These are phyloP conservation scores for Agrostemma githago DNA, from an alignment of 148 eudicot species.

Conservation along the genomic window DNA sequence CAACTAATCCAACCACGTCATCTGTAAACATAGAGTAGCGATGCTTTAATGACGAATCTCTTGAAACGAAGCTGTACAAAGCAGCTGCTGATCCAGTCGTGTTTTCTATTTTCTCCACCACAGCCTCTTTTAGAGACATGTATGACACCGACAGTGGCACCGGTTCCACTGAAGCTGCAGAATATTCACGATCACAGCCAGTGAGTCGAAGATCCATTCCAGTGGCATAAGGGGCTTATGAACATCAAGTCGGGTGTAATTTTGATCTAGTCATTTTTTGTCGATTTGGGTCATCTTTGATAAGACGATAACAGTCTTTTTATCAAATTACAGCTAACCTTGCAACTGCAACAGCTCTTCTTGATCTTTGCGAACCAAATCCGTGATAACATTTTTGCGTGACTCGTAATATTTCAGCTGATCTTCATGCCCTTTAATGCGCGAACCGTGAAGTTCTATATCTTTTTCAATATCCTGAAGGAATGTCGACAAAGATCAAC, in stretches of 20 bases:
- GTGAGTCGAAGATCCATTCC: not conserved
- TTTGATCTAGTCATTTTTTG: not conserved
- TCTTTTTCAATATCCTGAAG: constrained; percentile 43
- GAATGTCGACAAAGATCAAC: not conserved
- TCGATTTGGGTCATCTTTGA: not conserved
- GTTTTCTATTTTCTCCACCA: constrained; percentile 28
- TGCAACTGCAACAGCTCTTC: constrained; percentile 29
- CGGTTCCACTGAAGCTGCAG: constrained; percentile 27
- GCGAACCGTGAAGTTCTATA: constrained; percentile 9
- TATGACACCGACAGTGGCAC: constrained; percentile 15
- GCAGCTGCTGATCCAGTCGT: constrained; percentile 44
- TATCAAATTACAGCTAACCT: constrained; percentile 29
- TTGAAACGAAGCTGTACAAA: constrained; percentile 32
- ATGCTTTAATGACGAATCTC: constrained; percentile 8
- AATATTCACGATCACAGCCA: constrained; percentile 8
- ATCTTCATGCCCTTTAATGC: constrained; percentile 21
- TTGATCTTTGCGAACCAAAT: constrained; percentile 12
- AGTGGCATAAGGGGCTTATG: not conserved
- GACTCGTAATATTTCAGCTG: constrained; percentile 13
- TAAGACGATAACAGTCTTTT: not conserved
- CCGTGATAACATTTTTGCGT: constrained; percentile 6
- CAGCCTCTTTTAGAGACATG: constrained; percentile 26
- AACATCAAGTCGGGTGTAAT: not conserved
- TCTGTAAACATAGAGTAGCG: constrained; percentile 15
- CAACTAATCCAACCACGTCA: constrained; percentile 54